Percentiles rank a stretch among this genome's conserved stretches.
Conservation (phyloP, 2,329 filamentous ascomycete genomes). For the Cladosporium cucumerinum region DNA sequence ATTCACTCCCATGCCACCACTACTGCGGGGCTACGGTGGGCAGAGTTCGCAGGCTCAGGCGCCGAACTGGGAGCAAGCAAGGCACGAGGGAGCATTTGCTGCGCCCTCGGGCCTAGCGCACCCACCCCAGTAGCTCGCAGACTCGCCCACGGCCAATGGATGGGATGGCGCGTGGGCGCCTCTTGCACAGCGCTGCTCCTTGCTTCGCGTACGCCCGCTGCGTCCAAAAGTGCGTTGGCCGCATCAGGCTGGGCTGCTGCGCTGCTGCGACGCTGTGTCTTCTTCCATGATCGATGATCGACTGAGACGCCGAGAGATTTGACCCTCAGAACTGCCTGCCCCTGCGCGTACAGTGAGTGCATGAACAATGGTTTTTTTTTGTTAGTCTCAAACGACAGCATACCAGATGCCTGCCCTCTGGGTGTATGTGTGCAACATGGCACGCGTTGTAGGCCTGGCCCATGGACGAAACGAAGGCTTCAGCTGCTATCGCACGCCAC, state of each 20-base stretch:
- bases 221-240: neutral
- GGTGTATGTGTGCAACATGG: neutral
- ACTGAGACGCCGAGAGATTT: constrained; percentile 7
- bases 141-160: neutral
- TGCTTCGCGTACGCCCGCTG: neutral
- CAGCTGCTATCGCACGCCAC: neutral
- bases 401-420: neutral
- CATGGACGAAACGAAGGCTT: neutral
- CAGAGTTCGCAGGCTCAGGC: neutral
- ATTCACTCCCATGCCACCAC: too few species aligned
- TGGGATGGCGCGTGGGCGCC: too few species aligned
- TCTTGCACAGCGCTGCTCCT: neutral
- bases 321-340: neutral
- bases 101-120: neutral
- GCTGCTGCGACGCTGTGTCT: too few species aligned
- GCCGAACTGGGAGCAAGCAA: neutral
- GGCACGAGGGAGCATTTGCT: neutral
- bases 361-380: neutral
- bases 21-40: neutral
- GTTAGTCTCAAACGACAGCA: too few species aligned
- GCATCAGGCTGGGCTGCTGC: neutral
- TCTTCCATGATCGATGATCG: neutral
- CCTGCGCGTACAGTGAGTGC: neutral
- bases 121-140: neutral
- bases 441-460: neutral